These are phyloP conservation scores for Dalbergia cochinchinensis DNA, from an alignment of 306 rosid genomes.

Conservation along the genomic window DNA sequence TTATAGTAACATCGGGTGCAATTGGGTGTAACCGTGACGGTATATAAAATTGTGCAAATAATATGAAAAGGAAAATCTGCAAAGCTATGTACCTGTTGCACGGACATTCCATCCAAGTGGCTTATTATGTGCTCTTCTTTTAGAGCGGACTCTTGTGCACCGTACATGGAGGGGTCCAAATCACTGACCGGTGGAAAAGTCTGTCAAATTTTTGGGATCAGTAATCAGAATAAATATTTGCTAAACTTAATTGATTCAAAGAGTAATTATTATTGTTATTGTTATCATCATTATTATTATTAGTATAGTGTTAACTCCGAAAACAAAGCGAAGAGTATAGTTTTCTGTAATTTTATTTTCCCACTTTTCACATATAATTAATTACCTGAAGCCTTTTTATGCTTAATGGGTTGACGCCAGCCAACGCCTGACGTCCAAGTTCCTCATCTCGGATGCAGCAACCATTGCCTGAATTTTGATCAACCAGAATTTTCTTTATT, in stretches of 20 bases:
- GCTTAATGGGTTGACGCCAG: constrained; percentile 55
- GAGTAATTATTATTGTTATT: neutral
- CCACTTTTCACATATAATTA: neutral
- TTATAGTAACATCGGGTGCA: neutral
- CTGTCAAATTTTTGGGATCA: too few species aligned
- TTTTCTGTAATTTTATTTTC: neutral
- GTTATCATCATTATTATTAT: neutral
- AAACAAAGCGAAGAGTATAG: neutral
- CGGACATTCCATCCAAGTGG: constrained; percentile 52
- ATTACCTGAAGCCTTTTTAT: constrained; percentile 52
- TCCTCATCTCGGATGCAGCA: constrained; percentile 48
- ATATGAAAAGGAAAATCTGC: neutral
- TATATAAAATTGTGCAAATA: neutral
- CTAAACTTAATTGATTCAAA: neutral
- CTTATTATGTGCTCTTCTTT: constrained; percentile 52
- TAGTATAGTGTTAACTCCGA: too few species aligned
- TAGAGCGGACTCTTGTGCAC: constrained; percentile 53
- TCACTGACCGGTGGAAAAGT: constrained; percentile 55
- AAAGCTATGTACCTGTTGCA: constrained; percentile 44
- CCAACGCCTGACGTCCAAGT: constrained; percentile 55
- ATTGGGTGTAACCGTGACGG: neutral
- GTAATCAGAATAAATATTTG: constrained; percentile 14
- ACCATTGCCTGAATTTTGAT: constrained; percentile 29
- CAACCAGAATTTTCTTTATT: neutral
- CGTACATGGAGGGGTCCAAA: constrained; percentile 48